Evolutionary conservation across 1,139 yeast genomes (phyloP), one percentile per base, ranked within the genome.

Genomic region (Saccharomycopsis phalli): DNA sequence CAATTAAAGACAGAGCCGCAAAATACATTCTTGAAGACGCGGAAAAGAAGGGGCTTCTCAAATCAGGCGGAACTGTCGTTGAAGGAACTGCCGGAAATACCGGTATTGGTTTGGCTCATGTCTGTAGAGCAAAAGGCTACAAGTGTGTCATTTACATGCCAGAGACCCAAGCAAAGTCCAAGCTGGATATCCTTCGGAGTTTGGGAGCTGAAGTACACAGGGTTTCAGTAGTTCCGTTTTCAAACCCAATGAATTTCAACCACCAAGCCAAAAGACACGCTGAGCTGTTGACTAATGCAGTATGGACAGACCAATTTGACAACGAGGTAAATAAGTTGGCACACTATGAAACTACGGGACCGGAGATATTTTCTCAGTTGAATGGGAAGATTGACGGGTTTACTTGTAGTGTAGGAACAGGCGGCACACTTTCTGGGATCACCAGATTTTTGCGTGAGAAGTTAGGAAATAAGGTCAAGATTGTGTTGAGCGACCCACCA

Each of bases 301-400:
- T 81, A 11, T 86, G 95, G 95, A 86, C 95, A 11, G 79, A 84
- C 57, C 95, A 84, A 58, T 86, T 84, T 57, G 94, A 87, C 58
- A 87, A 86, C 58, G 59, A 70, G 34, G 94, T 93, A 49, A 86
- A 87, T 60, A 72, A 95, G 60, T 86, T 81, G 57, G 86, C 95
- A 1, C 96, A 87, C 55, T 78, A 84, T 50, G 87, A 81, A 52
- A 78, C 94, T 38, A 87, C 96, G 0, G 96, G 95, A 0, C 95
- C 95, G 2, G 95, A 82, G 58, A 84, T 86, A 49, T 82, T 91
- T 86, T 75, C 79, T n/a, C 95, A 86, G 57, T 68, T 86, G 47
- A 61, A 77, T 46, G 93, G 93, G n/a, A 64, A 76, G 52, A 75
- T 86, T 26, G 86, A 80, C 55, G 94, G 81, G 0, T 84, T 83